These are phyloP conservation scores for Cercophora sp. DNA, from an alignment of 495 filamentous ascomycete species.

Conservation along the genomic window DNA sequence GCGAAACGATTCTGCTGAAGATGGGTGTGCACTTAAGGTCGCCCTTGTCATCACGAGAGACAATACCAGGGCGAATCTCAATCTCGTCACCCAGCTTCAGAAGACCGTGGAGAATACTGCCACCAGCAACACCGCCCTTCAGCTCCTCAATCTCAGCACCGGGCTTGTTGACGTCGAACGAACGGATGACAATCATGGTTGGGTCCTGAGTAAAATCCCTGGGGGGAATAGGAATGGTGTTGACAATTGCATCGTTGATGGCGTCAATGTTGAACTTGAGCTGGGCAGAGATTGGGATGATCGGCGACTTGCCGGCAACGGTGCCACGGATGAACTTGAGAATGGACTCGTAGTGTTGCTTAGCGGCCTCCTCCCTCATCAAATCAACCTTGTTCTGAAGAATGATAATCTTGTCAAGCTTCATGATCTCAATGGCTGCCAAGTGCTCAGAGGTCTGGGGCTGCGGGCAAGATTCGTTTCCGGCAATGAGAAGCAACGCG, in stretches of 20 bases:
- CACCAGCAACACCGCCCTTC: conserved; percentile 98
- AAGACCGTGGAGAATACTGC: conserved; percentile 91
- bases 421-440: conserved; percentile 99
- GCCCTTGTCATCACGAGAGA: conserved; percentile 88
- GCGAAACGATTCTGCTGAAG: conserved; percentile 86
- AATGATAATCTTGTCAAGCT: conserved; percentile 96
- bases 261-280: conserved; percentile 99
- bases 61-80: conserved; percentile 94
- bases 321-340: conserved; percentile 97
- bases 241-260: conserved; percentile 88
- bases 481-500: conserved; percentile 90
- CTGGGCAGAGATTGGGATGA: conserved; percentile 97
- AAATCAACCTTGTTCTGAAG: conserved; percentile 99
- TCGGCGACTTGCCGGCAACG: conserved; percentile 89
- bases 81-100: conserved; percentile 96
- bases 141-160: conserved; percentile 99
- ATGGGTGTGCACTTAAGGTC: conserved; percentile 95
- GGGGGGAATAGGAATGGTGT: conserved; percentile 84
- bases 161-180: conserved; percentile 99
- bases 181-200: conserved; percentile 98
- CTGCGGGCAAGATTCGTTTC: conserved; percentile 97
- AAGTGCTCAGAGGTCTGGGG: conserved; percentile 99
- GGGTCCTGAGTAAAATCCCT: conserved; percentile 86
- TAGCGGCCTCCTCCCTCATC: conserved; percentile 88
- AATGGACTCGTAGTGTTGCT: conserved; percentile 91